Conservation (phyloP, 202 grass and related monocot species). For the Eragrostis tef region DNA sequence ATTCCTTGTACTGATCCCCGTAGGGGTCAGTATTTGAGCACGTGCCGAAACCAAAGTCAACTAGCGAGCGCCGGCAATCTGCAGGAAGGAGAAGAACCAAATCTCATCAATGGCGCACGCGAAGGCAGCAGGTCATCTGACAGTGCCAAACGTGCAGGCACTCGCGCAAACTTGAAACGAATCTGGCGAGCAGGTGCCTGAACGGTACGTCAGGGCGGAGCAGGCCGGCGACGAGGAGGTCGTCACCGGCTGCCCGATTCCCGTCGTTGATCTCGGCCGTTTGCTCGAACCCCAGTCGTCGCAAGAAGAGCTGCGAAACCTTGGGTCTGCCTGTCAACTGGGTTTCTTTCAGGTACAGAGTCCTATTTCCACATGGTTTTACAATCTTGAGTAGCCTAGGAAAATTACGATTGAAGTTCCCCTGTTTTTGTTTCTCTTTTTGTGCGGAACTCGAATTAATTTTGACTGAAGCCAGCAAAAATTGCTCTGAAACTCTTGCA, state of each 20-base stretch:
- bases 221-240: neutral
- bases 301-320: slow-evolving; percentile 41
- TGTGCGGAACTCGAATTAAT: too few species aligned
- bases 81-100: neutral
- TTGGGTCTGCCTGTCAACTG: slow-evolving; percentile 36
- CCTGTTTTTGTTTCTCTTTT: too few species aligned
- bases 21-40: neutral
- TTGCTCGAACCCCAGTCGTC: slow-evolving; percentile 32
- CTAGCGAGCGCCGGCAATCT: neutral
- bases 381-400: neutral
- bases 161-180: slow-evolving; percentile 29
- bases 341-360: slow-evolving; percentile 34
- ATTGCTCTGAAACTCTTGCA: neutral
- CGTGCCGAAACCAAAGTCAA: neutral
- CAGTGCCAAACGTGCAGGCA: slow-evolving; percentile 36
- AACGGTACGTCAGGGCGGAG: slow-evolving; percentile 42
- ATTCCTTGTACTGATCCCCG: neutral
- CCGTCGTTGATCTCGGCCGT: slow-evolving; percentile 49
- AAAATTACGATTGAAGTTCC: too few species aligned
- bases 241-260: slow-evolving; percentile 19
- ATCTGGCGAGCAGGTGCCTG: slow-evolving; percentile 18
- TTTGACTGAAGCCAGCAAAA: too few species aligned
- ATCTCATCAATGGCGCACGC: slow-evolving; percentile 22
- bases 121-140: neutral
- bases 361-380: neutral